Conservation (phyloP, 768 basidiomycete genomes). For the Leccinum ochraceum region DNA sequence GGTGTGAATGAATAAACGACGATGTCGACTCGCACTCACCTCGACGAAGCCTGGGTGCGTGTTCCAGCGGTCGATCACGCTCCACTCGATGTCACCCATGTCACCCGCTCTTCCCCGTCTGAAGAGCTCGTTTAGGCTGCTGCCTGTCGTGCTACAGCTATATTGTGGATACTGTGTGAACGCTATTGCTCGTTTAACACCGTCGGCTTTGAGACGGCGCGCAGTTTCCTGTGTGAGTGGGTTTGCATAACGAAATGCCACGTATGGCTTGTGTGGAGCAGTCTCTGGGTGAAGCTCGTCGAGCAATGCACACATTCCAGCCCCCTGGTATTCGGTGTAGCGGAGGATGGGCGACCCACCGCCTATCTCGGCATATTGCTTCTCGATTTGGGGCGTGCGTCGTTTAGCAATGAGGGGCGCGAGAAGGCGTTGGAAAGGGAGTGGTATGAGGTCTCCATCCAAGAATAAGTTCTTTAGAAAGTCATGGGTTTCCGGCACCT, state of each 20-base stretch:
- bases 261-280: constrained; percentile 95
- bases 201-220: constrained; percentile 83
- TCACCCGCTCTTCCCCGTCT: constrained; percentile 62
- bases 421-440: constrained; percentile 86
- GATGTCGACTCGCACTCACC: constrained; percentile 46
- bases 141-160: constrained; percentile 96
- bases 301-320: constrained; percentile 84
- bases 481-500: constrained; percentile 91
- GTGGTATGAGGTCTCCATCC: constrained; percentile 91
- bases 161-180: constrained; percentile 99
- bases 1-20: constrained; percentile 1
- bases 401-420: constrained; percentile 89
- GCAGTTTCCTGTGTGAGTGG: constrained; percentile 86
- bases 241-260: constrained; percentile 91
- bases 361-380: constrained; percentile 93
- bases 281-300: constrained; percentile 94
- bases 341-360: constrained; percentile 95
- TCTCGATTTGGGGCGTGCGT: constrained; percentile 89
- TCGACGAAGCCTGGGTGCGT: constrained; percentile 94
- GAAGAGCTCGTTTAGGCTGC: constrained; percentile 92
- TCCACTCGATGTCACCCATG: constrained; percentile 81
- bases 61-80: constrained; percentile 97
- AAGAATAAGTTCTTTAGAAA: constrained; percentile 92
- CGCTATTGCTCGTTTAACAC: constrained; percentile 88
- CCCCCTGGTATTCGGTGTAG: constrained; percentile 88